Evolutionary conservation across 495 filamentous ascomycete genomes (phyloP), one percentile per base, ranked within the genome.

Genomic region (Pyrenula aspistea): DNA sequence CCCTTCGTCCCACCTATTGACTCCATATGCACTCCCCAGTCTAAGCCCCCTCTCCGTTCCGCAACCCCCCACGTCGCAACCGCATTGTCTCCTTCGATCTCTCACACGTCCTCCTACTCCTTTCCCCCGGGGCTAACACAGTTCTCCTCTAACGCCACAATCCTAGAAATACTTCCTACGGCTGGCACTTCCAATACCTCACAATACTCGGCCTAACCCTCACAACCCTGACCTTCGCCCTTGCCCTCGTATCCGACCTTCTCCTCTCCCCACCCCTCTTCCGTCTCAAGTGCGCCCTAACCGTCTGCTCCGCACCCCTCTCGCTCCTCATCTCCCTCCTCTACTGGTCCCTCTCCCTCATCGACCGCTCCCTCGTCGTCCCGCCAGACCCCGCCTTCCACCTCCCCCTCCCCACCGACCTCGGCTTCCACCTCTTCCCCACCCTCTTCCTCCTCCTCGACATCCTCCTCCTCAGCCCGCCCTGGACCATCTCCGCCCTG

Each of bases 131-230:
- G 15, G n/a, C 8, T n/a, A 20, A 60, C 20, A 58, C 51, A 42
- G n/a, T 57, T 21, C 25, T 11, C 56, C 25, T 60, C 52, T 61
- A 48, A 57, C 57, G 61, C 49, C 12, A 49, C 31, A 24, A 22
- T 54, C 48, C 59, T 51, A 83, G 86, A 54, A 84, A 83, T 59
- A 73, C 80, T 12, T 80, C 85, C 21, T 93, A 85, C 64, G 90
- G 89, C 22, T 91, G 88, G 77, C 86, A 91, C 66, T 85, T 85
- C 62, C 88, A 92, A 69, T 91, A 86, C 68, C 73, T 92, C 52
- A 95, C 88, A 55, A 89, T 94, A 60, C 83, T 94, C 61, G 89
- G 89, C 24, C 77, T 94, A 12, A 69, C 77, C 1, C 68, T 93
- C 42, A 77, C 89, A 2, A 79, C 83, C 15, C 56, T 80, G 52